A percentile compares a stretch with the other conserved stretches of the same genome.
These are phyloP conservation scores for Colletotrichum lupini DNA, from an alignment of 2,329 filamentous ascomycete species.

Conservation along the genomic window DNA sequence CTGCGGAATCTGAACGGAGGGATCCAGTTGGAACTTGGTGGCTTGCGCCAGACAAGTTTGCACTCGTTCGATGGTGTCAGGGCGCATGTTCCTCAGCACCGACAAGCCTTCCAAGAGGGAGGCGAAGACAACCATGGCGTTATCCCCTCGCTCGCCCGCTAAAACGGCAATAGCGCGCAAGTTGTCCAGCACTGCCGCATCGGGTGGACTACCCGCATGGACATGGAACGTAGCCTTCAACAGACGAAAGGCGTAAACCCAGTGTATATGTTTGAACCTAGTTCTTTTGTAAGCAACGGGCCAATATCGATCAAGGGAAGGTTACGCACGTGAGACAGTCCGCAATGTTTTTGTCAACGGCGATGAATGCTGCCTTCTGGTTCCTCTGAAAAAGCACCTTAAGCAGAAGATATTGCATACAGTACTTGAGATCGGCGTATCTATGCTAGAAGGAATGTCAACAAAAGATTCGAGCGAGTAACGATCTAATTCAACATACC, in stretches of 20 bases:
- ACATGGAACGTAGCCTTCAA: slow-evolving; percentile 77
- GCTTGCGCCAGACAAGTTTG: slow-evolving; percentile 80
- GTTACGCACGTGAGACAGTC: slow-evolving; percentile 71
- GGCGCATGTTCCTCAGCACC: slow-evolving; percentile 71
- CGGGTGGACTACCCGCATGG: slow-evolving; percentile 68
- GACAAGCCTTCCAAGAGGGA: slow-evolving; percentile 77
- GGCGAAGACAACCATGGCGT: slow-evolving; percentile 72
- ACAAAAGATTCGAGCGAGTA: neutral
- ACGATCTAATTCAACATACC: slow-evolving; percentile 48
- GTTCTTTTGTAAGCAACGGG: slow-evolving; percentile 10
- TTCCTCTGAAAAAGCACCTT: slow-evolving; percentile 78
- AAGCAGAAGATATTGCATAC: slow-evolving; percentile 79
- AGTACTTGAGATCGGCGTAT: slow-evolving; percentile 77
- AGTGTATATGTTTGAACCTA: slow-evolving; percentile 73
- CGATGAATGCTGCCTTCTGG: slow-evolving; percentile 78
- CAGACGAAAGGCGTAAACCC: slow-evolving; percentile 83
- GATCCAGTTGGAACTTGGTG: slow-evolving; percentile 76
- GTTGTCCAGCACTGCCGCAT: slow-evolving; percentile 74
- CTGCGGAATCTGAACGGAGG: slow-evolving; percentile 72
- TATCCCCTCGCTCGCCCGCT: slow-evolving; percentile 70
- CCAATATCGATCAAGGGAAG: neutral
- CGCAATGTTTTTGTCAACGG: slow-evolving; percentile 74
- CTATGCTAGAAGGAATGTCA: slow-evolving; percentile 55
- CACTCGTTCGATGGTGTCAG: slow-evolving; percentile 76
- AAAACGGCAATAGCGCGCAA: slow-evolving; percentile 71